These are phyloP conservation scores for Hymenoscyphus salicellus DNA, from an alignment of 2,329 filamentous ascomycete genomes.

Conservation along the genomic window DNA sequence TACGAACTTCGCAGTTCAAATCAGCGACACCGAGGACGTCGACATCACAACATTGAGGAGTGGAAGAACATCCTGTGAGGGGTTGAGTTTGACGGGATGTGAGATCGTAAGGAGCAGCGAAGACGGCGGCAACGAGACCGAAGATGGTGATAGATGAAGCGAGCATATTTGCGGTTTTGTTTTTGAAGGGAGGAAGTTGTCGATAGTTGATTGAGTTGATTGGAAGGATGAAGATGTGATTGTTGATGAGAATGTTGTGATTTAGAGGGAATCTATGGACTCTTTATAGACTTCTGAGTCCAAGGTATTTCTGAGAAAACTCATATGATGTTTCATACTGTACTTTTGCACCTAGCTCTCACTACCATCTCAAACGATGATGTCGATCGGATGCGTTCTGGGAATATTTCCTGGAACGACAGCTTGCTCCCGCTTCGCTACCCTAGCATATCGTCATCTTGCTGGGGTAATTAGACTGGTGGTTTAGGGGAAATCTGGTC, in stretches of 20 bases:
- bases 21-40: constrained; percentile 57
- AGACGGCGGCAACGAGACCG: constrained; percentile 20
- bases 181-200: not conserved
- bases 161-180: constrained; percentile 20
- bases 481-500: not conserved
- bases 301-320: not conserved
- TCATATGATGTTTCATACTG: constrained; percentile 19
- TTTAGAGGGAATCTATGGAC: constrained; percentile 13
- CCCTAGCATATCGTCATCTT: constrained; percentile 16
- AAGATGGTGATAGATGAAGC: constrained; percentile 24
- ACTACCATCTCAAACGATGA: constrained; percentile 13
- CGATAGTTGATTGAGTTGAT: constrained; percentile 46
- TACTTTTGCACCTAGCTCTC: constrained; percentile 1
- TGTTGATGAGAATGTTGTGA: constrained; percentile 14
- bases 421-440: constrained; percentile 2
- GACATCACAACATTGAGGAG: constrained; percentile 58
- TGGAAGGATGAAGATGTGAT: constrained; percentile 12
- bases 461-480: not conserved
- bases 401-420: constrained; percentile 8
- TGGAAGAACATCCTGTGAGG: constrained; percentile 40
- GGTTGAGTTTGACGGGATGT: constrained; percentile 38
- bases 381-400: constrained; percentile 13
- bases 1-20: constrained; percentile 55
- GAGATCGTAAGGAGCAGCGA: constrained; percentile 31
- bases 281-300: constrained; percentile 12